Base-by-base conservation (phyloP, 495 filamentous ascomycete genomes). In the Hypoxylon lienhwacheense region DNA sequence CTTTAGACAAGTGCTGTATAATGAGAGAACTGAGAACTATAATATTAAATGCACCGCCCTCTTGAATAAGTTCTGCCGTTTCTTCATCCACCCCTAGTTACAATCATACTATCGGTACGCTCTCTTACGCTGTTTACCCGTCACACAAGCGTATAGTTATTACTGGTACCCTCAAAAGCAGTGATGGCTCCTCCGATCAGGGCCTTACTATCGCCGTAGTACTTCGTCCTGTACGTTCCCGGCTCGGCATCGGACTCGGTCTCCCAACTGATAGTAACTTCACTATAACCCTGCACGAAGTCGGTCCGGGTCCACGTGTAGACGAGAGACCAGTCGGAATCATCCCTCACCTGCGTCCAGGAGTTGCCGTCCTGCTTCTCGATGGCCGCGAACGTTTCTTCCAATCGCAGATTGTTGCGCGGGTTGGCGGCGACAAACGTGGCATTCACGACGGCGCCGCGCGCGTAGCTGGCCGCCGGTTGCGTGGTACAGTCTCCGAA, bases 361-460 rank as follows among this genome's bases (percentile, higher is more conserved):
- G 57, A 66, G 2, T 64, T 72, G 2, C 68, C 53, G n/a, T 79
- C 72, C 48, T 70, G 53, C 53, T 70, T 75, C 77, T 97, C 91
- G 1, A 96, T 82, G 1, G 85, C 86, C 4, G 85, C 85, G 59
- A 83, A 96, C 1, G 91, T 96, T 5, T 81, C 83, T 61, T 90
- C 91, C 16, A 88, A 80, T 4, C 84, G 80, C 21, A 97, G 76
- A 53, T 96, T 87, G 65, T 98, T 97, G 11, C 93, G 79, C 34
- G 93, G 93, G 61, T 96, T 96, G 2, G 92, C 91, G 31, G 87
- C 93, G 4, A 89, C 81, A 67, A 98, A 98, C 0, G 79, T 85
- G 0, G 79, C 85, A 26, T 73, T 82, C 42, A 91, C 79, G 11
- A 77, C 77, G 29, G 81, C 76, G 21, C 90, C 89, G 6, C 76